phyloP scores from a whole-genome alignment of 83 land plant species.

The Isoetes engelmannii region DNA sequence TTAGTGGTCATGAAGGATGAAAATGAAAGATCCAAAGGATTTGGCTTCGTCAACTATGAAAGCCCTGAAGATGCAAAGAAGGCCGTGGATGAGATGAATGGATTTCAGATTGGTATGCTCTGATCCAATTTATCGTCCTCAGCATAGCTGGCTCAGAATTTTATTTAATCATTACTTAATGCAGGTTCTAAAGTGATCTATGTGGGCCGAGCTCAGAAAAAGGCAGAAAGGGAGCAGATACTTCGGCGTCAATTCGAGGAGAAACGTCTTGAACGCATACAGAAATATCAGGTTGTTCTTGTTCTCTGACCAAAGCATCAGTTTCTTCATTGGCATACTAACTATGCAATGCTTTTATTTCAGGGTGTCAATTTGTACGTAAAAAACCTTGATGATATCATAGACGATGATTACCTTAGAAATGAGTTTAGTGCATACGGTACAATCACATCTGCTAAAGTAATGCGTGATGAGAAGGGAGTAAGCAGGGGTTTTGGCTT shows the following conservation, averaged over 20 bases:
- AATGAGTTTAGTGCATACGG: constrained; percentile 55
- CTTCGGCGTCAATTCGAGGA: constrained; percentile 55
- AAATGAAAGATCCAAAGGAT: constrained; percentile 54
- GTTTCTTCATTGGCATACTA: background rate
- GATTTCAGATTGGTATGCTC: constrained; percentile 44
- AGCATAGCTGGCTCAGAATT: background rate
- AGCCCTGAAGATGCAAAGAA: constrained; percentile 56
- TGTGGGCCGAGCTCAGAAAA: constrained; percentile 79
- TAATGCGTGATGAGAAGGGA: constrained; percentile 69
- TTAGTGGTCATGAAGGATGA: constrained; percentile 51
- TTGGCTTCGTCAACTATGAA: constrained; percentile 70
- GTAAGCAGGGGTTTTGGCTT: constrained; percentile 74
- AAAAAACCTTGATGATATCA: constrained; percentile 64
- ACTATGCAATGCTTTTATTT: background rate
- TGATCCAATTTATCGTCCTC: background rate
- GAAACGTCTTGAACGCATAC: constrained; percentile 45
- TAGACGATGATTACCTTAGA: constrained; percentile 52
- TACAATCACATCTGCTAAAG: constrained; percentile 55
- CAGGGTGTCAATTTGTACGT: constrained; percentile 75
- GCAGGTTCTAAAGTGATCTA: constrained; percentile 58
- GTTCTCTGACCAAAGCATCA: background rate
- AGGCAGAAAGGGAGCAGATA: constrained; percentile 54
- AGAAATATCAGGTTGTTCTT: constrained; percentile 44
- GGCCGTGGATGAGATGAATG: constrained; percentile 59
- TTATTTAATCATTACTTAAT: background rate